Percentiles rank a stretch among this genome's conserved stretches.
These are phyloP conservation scores for Venturia pyrina DNA, from an alignment of 2,329 filamentous ascomycete genomes.

Conservation along the genomic window DNA sequence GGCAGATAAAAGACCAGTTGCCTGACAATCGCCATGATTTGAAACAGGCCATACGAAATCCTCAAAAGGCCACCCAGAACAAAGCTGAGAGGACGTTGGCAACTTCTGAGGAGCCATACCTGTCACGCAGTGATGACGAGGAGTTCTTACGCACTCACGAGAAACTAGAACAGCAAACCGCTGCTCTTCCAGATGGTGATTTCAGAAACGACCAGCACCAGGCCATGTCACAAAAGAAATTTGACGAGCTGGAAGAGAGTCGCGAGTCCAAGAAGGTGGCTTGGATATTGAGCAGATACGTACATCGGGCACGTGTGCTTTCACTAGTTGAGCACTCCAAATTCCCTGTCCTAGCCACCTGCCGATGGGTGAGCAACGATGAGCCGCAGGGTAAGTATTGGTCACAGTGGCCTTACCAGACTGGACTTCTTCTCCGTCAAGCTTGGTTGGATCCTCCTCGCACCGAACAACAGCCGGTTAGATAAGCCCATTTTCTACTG, in stretches of 20 bases:
- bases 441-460: conserved; percentile 20
- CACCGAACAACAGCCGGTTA: not conserved
- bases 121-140: conserved; percentile 23
- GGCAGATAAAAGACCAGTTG: not conserved
- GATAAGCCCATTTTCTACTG: not conserved
- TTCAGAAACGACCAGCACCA: conserved; percentile 7
- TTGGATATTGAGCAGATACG: conserved; percentile 29
- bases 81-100: conserved; percentile 24
- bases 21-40: conserved; percentile 2
- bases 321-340: conserved; percentile 19
- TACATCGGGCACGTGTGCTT: conserved; percentile 27
- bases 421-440: conserved; percentile 14
- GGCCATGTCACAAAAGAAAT: conserved; percentile 9
- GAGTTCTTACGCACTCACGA: conserved; percentile 26
- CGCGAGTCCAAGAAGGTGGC: conserved; percentile 27
- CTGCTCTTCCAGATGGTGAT: conserved; percentile 9
- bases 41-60: conserved; percentile 17
- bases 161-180: conserved; percentile 15
- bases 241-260: conserved; percentile 24
- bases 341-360: conserved; percentile 21
- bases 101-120: conserved; percentile 25
- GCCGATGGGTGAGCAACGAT: conserved; percentile 19
- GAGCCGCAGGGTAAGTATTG: conserved; percentile 10
- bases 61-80: conserved; percentile 21
- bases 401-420: not conserved